These are phyloP conservation scores for Hemisphaericaspora lyxosophila DNA, from an alignment of 1,139 yeast species.

Conservation along the genomic window DNA sequence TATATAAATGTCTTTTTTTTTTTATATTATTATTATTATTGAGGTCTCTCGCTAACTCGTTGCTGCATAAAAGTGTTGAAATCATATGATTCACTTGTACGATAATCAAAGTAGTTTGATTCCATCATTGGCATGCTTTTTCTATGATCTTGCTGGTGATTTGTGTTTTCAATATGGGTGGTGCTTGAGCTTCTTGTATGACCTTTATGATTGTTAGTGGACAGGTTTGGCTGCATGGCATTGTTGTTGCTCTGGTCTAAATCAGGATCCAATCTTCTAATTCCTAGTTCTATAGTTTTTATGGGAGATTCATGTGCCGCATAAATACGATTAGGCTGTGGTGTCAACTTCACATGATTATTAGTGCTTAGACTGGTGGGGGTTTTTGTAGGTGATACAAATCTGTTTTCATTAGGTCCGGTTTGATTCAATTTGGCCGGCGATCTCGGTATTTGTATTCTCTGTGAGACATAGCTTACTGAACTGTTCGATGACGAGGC, in stretches of 20 bases:
- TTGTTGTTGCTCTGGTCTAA: too few species aligned
- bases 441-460: constrained; percentile 14
- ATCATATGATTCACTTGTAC: constrained; percentile 30
- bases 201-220: too few species aligned
- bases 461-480: constrained; percentile 18
- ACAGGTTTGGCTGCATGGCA: too few species aligned
- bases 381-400: not conserved
- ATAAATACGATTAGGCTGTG: too few species aligned
- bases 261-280: too few species aligned
- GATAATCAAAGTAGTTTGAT: constrained; percentile 31
- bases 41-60: constrained; percentile 10
- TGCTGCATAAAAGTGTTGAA: constrained; percentile 40
- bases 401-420: too few species aligned
- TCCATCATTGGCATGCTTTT: constrained; percentile 12
- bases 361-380: too few species aligned
- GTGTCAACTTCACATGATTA: too few species aligned
- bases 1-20: too few species aligned
- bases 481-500: constrained; percentile 12
- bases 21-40: not conserved
- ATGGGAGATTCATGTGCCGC: too few species aligned
- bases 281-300: too few species aligned
- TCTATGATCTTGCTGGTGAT: not conserved
- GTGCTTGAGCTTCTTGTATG: not conserved
- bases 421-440: not conserved
- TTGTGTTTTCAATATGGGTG: not conserved